Base-by-base conservation (phyloP, 352 stramenopile species). In the Phytophthora ramorum region DNA sequence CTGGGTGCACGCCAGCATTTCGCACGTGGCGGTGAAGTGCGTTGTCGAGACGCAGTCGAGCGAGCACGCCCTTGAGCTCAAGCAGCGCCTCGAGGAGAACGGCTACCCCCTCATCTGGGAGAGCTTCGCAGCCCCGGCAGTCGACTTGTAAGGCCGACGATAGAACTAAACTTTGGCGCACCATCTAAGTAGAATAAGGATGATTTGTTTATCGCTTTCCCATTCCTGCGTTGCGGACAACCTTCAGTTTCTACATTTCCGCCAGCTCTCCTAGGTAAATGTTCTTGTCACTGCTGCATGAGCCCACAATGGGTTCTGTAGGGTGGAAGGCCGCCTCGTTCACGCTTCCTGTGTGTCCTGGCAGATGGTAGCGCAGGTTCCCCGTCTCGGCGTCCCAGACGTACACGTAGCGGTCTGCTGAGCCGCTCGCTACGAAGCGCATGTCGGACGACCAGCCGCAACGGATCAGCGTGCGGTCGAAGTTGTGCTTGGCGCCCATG, bases 21-120 rank as follows among this genome's bases (percentile, higher is more conserved):
- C 97, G 61, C 89, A 98, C 58, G 97, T 99, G 7, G 86, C 97
- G 4, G 93, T 98, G 26, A 98, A 98, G 75, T 98, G 94, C 55
- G 95, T 99, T 54, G 90, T 99, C 7, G 97, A 99, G 77, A 93
- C 97, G 9, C 91, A 98, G 75, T 97, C 92, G 22, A 94, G 85
- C 50, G 95, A 99, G 37, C 96, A 98, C 69, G 92, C 83, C 5
- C 72, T 97, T 56, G 79, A 89, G 67, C 72, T 99, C 9, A 93
- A 97, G 76, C 65, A 93, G 32, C 82, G 82, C 0, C 78, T 98
- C 10, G 78, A 95, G 64, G 69, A 90, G 46, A 61, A 88, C 16
- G 94, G 92, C 5, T 98, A 98, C 74, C 82, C 92, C 44, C 79
- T 98, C 19, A 64, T 92, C 41, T 98, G 92, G 92, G 85, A 81